phyloP scores from a whole-genome alignment of 306 rosid species.

The Cicer bijugum region DNA sequence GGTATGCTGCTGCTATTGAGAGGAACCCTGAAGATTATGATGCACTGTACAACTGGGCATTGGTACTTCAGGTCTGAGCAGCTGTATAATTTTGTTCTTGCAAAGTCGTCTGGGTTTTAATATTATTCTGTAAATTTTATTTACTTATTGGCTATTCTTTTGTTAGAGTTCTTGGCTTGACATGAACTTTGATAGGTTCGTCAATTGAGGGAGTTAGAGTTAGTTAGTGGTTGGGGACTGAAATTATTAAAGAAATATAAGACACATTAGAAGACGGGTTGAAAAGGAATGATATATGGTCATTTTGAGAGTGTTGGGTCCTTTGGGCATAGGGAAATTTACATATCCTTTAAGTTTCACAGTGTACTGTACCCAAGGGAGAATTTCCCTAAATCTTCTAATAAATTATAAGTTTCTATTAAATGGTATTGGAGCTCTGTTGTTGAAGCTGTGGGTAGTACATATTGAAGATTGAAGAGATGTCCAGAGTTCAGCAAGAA shows the following conservation, averaged over 20 bases:
- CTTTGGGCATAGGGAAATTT: not conserved
- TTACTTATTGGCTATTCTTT: slow-evolving; percentile 20
- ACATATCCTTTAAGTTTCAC: not conserved
- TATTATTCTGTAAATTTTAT: slow-evolving; percentile 7
- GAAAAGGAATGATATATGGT: not conserved
- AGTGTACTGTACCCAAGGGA: not conserved
- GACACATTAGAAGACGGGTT: not conserved
- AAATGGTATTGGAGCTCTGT: not conserved
- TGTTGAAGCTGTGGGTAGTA: not conserved
- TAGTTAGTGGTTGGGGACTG: not conserved
- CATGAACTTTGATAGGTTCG: not conserved
- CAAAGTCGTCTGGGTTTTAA: slow-evolving; percentile 9
- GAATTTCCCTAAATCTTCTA: not conserved
- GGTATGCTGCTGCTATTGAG: slow-evolving; percentile 95
- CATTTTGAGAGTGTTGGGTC: slow-evolving; percentile 13
- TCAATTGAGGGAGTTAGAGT: slow-evolving; percentile 12
- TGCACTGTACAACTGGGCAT: slow-evolving; percentile 96
- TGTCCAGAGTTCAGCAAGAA: not conserved
- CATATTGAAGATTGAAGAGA: slow-evolving; percentile 10
- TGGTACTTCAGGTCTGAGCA: slow-evolving; percentile 89
- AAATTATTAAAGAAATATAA: slow-evolving; percentile 2
- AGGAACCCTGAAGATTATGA: slow-evolving; percentile 95
- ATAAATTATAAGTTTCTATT: not conserved
- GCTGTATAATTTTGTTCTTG: slow-evolving; percentile 38
- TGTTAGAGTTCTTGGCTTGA: slow-evolving; percentile 32